Conservation (phyloP, 108 stramenopile species). For the Cyclotella cryptica region DNA sequence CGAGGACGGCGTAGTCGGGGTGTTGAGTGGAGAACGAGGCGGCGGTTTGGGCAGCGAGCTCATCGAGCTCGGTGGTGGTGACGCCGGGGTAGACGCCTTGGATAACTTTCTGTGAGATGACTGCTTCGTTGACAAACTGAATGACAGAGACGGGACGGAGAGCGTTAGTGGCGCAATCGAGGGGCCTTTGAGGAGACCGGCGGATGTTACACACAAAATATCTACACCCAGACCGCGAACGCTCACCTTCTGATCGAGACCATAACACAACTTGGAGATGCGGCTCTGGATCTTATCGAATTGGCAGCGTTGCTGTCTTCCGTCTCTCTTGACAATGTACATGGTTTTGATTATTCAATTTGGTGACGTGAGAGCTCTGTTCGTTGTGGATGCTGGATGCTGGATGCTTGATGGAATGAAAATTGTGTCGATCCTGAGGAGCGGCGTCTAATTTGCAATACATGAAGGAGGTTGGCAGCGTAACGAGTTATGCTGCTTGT, state of each 20-base stretch:
- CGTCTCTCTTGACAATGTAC: conserved; percentile 97
- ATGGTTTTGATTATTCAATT: conserved; percentile 45
- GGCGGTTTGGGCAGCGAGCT: conserved; percentile 99
- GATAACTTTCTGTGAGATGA: conserved; percentile 98
- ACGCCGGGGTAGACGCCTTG: conserved; percentile 99
- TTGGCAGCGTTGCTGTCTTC: conserved; percentile 90
- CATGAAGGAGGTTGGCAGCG: no score
- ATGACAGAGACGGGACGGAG: conserved; percentile 3
- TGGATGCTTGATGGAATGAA: not conserved
- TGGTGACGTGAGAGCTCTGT: not conserved
- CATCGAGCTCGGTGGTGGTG: conserved; percentile 96
- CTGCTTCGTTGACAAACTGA: conserved; percentile 90
- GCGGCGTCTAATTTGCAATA: no score
- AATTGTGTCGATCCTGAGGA: no score
- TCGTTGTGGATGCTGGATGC: not conserved
- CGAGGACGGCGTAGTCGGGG: conserved; percentile 97
- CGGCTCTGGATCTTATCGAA: conserved; percentile 99
- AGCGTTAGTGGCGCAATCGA: not conserved
- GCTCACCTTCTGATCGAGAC: conserved; percentile 92
- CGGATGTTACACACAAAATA: not conserved
- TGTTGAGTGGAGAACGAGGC: conserved; percentile 99
- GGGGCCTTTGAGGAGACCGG: not conserved
- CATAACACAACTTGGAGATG: conserved; percentile 96
- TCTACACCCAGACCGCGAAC: not conserved
- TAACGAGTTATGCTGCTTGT: no score